A percentile compares a stretch with the other conserved stretches of the same genome.
These are phyloP conservation scores for Schizochytrium sp. DNA, from an alignment of 108 stramenopile genomes.

Conservation along the genomic window DNA sequence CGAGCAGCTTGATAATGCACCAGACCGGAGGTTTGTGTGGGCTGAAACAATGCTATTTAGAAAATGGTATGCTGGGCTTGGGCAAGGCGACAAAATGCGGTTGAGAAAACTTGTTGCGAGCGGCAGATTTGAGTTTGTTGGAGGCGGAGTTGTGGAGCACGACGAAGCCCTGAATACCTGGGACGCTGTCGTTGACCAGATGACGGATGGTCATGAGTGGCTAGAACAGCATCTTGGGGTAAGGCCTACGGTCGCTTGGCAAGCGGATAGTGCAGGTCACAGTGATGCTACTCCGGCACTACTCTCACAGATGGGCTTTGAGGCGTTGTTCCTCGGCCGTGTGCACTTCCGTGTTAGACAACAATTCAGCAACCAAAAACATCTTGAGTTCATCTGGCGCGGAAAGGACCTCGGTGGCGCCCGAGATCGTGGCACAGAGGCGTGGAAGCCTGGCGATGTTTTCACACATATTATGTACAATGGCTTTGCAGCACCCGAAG, in stretches of 20 bases:
- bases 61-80: conserved; percentile 28
- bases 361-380: conserved; percentile 25
- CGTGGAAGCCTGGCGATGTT: conserved; percentile 30
- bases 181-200: conserved; percentile 44
- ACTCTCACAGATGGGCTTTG: conserved; percentile 21
- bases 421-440: background rate
- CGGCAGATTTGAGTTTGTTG: conserved; percentile 28
- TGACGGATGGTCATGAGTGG: conserved; percentile 51
- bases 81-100: conserved; percentile 24
- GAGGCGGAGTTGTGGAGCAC: conserved; percentile 43
- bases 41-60: conserved; percentile 24
- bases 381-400: conserved; percentile 49
- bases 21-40: conserved; percentile 38
- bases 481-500: conserved; percentile 31
- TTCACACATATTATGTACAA: conserved; percentile 57
- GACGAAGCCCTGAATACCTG: conserved; percentile 23
- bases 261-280: conserved; percentile 28
- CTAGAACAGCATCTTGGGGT: conserved; percentile 36
- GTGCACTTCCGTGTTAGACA: conserved; percentile 44
- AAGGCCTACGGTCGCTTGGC: conserved; percentile 40
- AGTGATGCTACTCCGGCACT: conserved; percentile 49
- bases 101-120: background rate
- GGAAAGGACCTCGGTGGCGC: conserved; percentile 53
- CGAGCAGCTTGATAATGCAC: conserved; percentile 45
- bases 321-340: background rate